Evolutionary conservation across 768 basidiomycete genomes (phyloP).

Genomic region (Calvatia gigantea): DNA sequence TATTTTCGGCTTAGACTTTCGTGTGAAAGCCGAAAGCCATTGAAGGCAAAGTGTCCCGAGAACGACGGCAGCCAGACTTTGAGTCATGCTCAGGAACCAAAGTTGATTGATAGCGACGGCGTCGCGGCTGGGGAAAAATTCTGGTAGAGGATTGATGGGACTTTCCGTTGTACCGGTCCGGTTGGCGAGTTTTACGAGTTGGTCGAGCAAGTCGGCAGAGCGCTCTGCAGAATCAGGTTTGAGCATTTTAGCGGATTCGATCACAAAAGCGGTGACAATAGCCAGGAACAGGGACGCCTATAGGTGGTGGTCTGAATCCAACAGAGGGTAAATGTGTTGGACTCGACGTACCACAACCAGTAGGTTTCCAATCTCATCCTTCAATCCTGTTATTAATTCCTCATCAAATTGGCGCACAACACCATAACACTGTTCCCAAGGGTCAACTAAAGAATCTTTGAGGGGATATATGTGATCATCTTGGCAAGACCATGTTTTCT

Average conservation of each 20-base stretch:
- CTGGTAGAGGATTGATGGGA: background rate
- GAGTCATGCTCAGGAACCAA: conserved; percentile 20
- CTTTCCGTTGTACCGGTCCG: background rate
- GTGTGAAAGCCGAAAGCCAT: conserved; percentile 23
- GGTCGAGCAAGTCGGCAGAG: background rate
- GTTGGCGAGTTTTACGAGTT: background rate
- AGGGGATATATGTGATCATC: conserved; percentile 7
- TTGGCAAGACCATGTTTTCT: conserved; percentile 1
- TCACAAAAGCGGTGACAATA: conserved; percentile 23
- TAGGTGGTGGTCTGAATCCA: no score
- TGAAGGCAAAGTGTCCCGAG: conserved; percentile 21
- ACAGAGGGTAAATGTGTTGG: no score
- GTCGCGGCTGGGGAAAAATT: background rate
- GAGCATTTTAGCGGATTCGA: conserved; percentile 22
- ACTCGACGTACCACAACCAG: conserved; percentile 2
- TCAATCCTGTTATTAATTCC: background rate
- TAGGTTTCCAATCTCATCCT: conserved; percentile 6
- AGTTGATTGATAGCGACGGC: conserved; percentile 18
- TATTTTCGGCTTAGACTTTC: conserved; percentile 10
- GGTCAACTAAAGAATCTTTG: background rate
- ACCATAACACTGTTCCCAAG: conserved; percentile 6
- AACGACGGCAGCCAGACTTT: conserved; percentile 17
- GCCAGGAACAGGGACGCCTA: conserved; percentile 25
- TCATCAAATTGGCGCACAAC: background rate
- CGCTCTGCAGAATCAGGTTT: conserved; percentile 16